Conservation (phyloP, 129 eudicot genomes). For the Solidago caesia region DNA sequence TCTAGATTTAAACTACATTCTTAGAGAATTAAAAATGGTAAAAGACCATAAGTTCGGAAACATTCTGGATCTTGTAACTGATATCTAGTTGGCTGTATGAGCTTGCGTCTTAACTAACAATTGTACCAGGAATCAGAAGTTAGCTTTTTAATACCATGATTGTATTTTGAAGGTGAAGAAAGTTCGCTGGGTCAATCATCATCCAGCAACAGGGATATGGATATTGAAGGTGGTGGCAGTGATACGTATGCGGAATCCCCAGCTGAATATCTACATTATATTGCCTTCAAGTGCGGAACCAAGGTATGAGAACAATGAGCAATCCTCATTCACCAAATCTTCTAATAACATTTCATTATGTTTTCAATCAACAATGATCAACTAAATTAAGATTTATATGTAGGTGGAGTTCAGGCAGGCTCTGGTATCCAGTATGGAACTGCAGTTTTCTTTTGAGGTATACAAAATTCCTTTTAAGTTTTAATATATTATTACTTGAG, state of each 20-base stretch:
- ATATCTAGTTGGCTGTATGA: background rate
- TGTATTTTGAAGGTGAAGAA: constrained; percentile 58
- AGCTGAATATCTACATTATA: constrained; percentile 66
- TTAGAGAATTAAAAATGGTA: background rate
- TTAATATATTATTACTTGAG: constrained; percentile 12
- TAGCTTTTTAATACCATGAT: background rate
- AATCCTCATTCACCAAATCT: constrained; percentile 2
- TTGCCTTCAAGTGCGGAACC: constrained; percentile 79
- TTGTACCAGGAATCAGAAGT: background rate
- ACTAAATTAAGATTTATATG: constrained; percentile 9
- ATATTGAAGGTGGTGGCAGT: constrained; percentile 52
- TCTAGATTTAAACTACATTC: background rate
- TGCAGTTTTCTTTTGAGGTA: constrained; percentile 80
- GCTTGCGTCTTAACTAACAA: background rate
- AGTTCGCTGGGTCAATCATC: constrained; percentile 52
- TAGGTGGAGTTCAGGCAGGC: constrained; percentile 78
- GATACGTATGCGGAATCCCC: constrained; percentile 57
- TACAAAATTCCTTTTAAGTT: constrained; percentile 1
- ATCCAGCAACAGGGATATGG: constrained; percentile 65
- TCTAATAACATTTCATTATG: background rate
- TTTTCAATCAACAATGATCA: background rate
- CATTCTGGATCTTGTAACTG: background rate
- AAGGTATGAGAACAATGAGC: constrained; percentile 55
- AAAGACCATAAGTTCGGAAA: background rate
- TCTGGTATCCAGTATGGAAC: constrained; percentile 47